phyloP scores from a whole-genome alignment of 1,284 basidiomycete genomes.

The Melampsora occidentalis region DNA sequence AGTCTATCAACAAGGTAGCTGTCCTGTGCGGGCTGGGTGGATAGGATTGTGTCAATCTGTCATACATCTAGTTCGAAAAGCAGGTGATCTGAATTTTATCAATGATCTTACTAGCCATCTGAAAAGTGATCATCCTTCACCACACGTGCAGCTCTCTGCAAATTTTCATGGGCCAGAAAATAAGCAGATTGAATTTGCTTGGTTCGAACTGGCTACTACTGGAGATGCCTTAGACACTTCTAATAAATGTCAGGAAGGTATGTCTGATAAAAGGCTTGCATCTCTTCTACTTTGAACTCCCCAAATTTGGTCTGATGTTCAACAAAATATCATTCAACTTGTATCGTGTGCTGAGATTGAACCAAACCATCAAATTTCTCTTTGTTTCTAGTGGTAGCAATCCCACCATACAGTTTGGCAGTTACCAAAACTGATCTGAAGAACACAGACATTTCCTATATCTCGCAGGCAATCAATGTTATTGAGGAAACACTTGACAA shows the following conservation, averaged over 20 bases:
- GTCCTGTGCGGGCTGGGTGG: conserved; percentile 7
- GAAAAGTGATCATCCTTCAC: no score
- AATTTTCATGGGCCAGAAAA: no score
- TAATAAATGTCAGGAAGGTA: conserved; percentile 20
- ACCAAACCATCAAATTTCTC: not conserved
- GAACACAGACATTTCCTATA: conserved; percentile 16
- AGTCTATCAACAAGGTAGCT: conserved; percentile 16
- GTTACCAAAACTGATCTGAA: not conserved
- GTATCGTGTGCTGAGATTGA: no score
- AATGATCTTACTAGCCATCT: not conserved
- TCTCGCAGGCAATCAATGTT: conserved; percentile 13
- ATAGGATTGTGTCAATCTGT: conserved; percentile 26
- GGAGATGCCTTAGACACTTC: conserved; percentile 17
- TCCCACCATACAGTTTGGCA: not conserved
- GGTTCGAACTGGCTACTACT: conserved; percentile 17
- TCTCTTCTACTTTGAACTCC: no score
- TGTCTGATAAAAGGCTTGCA: not conserved
- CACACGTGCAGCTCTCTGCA: no score
- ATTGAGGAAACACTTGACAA: conserved; percentile 24
- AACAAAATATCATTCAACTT: not conserved
- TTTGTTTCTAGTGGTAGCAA: conserved; percentile 13
- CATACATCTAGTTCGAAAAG: conserved; percentile 36
- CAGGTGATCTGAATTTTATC: conserved; percentile 22
- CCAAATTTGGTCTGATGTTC: no score
- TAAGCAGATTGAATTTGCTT: not conserved